Evolutionary conservation across 1,284 basidiomycete genomes (phyloP).

Genomic region (Sporisorium exsertum): DNA sequence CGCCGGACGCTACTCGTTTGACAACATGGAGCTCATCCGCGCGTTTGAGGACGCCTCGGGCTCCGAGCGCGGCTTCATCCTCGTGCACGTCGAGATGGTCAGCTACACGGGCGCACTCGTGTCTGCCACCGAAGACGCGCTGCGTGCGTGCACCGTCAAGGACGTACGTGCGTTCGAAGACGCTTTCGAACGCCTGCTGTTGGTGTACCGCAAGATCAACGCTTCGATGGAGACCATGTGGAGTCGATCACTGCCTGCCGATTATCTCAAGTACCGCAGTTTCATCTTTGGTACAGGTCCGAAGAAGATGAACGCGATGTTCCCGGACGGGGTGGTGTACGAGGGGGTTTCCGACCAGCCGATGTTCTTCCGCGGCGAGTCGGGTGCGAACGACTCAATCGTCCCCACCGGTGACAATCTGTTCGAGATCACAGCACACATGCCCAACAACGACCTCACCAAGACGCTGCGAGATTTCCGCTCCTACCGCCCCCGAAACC

Average conservation of each 20-base stretch:
- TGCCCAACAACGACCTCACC: slow-evolving; percentile 66
- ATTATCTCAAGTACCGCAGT: slow-evolving; percentile 64
- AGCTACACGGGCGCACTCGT: slow-evolving; percentile 58
- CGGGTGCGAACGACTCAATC: slow-evolving; percentile 60
- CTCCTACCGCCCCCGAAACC: slow-evolving; percentile 59
- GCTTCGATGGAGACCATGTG: slow-evolving; percentile 67
- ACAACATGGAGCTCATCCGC: slow-evolving; percentile 65
- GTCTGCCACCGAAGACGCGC: slow-evolving; percentile 54
- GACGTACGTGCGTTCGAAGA: slow-evolving; percentile 52
- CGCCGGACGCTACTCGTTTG: slow-evolving; percentile 55
- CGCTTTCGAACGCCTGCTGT: slow-evolving; percentile 44
- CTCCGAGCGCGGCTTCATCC: slow-evolving; percentile 60
- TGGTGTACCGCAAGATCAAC: slow-evolving; percentile 62
- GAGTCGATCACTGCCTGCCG: slow-evolving; percentile 45
- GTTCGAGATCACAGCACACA: slow-evolving; percentile 62
- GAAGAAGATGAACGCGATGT: slow-evolving; percentile 64
- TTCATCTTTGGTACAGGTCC: slow-evolving; percentile 68
- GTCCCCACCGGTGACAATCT: slow-evolving; percentile 64
- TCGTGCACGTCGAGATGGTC: slow-evolving; percentile 66
- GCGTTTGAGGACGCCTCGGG: slow-evolving; percentile 62
- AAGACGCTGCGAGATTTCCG: slow-evolving; percentile 65
- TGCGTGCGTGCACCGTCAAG: slow-evolving; percentile 45
- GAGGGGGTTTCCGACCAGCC: slow-evolving; percentile 54
- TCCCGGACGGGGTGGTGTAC: slow-evolving; percentile 65
- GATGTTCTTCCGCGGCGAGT: slow-evolving; percentile 59